Evolutionary conservation across 2,329 filamentous ascomycete species (phyloP).

Genomic region (Diaporthe ampelina): DNA sequence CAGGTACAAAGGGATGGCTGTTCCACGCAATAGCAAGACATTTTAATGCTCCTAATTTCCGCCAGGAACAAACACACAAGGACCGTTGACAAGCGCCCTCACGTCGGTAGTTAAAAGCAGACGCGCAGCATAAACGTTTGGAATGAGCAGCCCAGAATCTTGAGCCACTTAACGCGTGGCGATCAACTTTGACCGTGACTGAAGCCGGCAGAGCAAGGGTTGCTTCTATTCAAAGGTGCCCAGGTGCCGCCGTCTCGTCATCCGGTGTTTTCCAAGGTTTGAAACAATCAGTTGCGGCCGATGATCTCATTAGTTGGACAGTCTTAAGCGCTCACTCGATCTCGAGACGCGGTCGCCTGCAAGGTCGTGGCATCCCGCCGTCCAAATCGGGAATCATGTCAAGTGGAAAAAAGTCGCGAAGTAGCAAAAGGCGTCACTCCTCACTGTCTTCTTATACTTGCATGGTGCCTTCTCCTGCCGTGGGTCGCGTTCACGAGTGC

Average conservation of each 20-base stretch:
- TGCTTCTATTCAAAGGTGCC: background rate
- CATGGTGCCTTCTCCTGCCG: background rate
- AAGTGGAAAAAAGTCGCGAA: background rate
- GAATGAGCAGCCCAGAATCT: constrained; percentile 11
- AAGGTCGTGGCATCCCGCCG: constrained; percentile 1
- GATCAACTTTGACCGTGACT: constrained; percentile 10
- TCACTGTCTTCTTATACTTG: background rate
- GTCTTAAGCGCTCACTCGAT: constrained; percentile 4
- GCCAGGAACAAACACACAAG: constrained; percentile 30
- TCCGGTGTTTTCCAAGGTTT: constrained; percentile 31
- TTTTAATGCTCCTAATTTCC: constrained; percentile 37
- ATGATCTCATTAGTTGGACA: constrained; percentile 39
- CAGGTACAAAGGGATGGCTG: constrained; percentile 25
- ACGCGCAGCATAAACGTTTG: constrained; percentile 22
- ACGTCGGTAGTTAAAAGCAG: background rate
- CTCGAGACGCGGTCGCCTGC: constrained; percentile 9
- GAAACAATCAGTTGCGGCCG: constrained; percentile 37
- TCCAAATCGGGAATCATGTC: background rate
- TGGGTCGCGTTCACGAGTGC: background rate
- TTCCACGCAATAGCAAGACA: constrained; percentile 33
- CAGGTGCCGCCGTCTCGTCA: constrained; percentile 24
- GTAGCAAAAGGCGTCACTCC: background rate
- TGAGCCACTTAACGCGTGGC: constrained; percentile 9
- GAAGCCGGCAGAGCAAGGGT: background rate
- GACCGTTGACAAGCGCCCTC: background rate